Conservation (phyloP, 2,329 filamentous ascomycete species). For the Proliferodiscus dingleyae region DNA sequence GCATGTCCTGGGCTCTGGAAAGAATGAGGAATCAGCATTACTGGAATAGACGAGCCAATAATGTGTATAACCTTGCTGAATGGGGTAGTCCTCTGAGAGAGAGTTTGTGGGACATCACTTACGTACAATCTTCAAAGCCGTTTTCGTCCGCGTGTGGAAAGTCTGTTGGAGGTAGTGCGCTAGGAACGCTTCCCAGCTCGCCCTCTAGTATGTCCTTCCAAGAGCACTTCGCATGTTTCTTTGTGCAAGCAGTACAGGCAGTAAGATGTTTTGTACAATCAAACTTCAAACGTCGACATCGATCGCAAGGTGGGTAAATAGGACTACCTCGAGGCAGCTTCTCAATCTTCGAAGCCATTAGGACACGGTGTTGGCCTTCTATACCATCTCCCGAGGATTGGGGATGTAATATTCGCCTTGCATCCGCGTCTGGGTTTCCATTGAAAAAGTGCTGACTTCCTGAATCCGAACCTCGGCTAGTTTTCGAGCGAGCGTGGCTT, state of each 20-base stretch:
- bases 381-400: constrained; percentile 22
- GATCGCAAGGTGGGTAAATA: constrained; percentile 78
- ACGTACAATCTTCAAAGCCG: background rate
- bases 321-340: constrained; percentile 66
- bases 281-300: constrained; percentile 74
- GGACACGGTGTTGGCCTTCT: constrained; percentile 44
- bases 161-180: background rate
- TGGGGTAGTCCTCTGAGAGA: no score
- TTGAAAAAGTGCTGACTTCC: constrained; percentile 15
- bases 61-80: no score
- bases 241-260: constrained; percentile 81
- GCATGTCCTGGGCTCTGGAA: constrained; percentile 1
- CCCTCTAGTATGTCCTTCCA: constrained; percentile 78
- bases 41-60: no score
- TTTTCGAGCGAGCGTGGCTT: constrained; percentile 16
- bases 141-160: constrained; percentile 1
- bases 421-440: constrained; percentile 19
- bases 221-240: constrained; percentile 82
- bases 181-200: constrained; percentile 40
- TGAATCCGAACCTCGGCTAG: constrained; percentile 9
- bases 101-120: no score
- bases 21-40: no score
- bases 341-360: constrained; percentile 74
- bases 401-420: constrained; percentile 23
- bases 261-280: constrained; percentile 82